Evolutionary conservation across 257 asterid genomes (phyloP).

Genomic region (Plantago major): DNA sequence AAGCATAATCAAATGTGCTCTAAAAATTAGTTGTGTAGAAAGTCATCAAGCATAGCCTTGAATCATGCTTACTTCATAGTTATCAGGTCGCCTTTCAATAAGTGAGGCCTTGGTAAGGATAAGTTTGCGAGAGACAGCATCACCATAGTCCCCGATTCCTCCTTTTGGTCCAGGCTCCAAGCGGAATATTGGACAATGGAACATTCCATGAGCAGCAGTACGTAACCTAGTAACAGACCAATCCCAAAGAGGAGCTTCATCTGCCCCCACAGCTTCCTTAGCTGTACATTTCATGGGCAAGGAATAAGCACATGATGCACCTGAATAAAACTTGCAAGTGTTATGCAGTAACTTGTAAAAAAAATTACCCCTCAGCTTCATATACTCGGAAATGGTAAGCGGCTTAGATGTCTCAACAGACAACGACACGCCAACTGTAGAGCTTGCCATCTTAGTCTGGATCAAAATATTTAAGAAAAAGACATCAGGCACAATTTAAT

Average conservation of each 20-base stretch:
- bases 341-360: not conserved
- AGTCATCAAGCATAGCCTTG: constrained; percentile 20
- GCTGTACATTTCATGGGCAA: constrained; percentile 43
- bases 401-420: constrained; percentile 73
- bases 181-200: constrained; percentile 67
- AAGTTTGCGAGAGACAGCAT: constrained; percentile 92
- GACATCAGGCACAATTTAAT: constrained; percentile 13
- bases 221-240: constrained; percentile 97
- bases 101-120: constrained; percentile 88
- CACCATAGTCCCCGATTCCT: constrained; percentile 93
- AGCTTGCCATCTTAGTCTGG: constrained; percentile 86
- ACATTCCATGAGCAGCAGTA: constrained; percentile 90
- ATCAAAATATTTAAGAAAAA: constrained; percentile 24
- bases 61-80: constrained; percentile 80
- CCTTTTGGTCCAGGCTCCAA: constrained; percentile 93
- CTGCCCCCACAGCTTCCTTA: constrained; percentile 95
- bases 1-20: constrained; percentile 12
- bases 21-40: constrained; percentile 10
- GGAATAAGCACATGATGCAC: constrained; percentile 11
- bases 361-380: constrained; percentile 77
- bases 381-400: constrained; percentile 62
- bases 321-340: constrained; percentile 4
- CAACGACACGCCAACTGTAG: constrained; percentile 82
- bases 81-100: constrained; percentile 95
- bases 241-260: constrained; percentile 91